A percentile compares a stretch with the other conserved stretches of the same genome.
phyloP scores from a whole-genome alignment of 2,329 filamentous ascomycete genomes.

The Biscogniauxia mediterranea region DNA sequence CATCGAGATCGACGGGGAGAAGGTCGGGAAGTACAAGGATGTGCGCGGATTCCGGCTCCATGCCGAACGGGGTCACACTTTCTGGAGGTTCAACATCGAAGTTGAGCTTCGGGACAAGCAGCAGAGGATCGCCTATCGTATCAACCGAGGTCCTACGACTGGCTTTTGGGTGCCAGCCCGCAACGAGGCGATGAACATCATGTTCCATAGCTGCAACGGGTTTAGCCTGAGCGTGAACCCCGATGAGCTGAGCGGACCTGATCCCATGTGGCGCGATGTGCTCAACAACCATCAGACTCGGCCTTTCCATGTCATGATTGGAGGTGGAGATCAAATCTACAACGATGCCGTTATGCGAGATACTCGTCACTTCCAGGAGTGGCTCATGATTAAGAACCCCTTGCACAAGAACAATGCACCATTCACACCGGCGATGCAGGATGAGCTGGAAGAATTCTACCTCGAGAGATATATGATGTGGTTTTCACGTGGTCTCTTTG shows the following conservation, averaged over 20 bases:
- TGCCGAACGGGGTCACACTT: conserved; percentile 81
- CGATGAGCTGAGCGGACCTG: conserved; percentile 82
- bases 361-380: conserved; percentile 74
- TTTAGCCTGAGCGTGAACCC: conserved; percentile 80
- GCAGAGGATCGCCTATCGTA: conserved; percentile 88
- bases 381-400: conserved; percentile 78
- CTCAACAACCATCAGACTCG: conserved; percentile 86
- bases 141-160: conserved; percentile 84
- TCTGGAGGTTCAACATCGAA: conserved; percentile 96
- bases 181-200: conserved; percentile 91
- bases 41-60: conserved; percentile 80
- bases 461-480: conserved; percentile 86
- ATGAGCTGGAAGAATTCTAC: conserved; percentile 86
- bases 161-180: conserved; percentile 92
- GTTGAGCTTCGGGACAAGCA: conserved; percentile 78
- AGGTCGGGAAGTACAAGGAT: conserved; percentile 76
- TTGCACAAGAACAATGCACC: conserved; percentile 75
- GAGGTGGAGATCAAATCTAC: conserved; percentile 95
- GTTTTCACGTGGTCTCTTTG: conserved; percentile 94
- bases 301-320: conserved; percentile 98
- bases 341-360: conserved; percentile 81
- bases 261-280: conserved; percentile 95
- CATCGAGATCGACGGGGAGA: conserved; percentile 71
- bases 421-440: conserved; percentile 79
- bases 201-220: conserved; percentile 98